Percentiles rank a stretch among this genome's conserved stretches.
These are phyloP conservation scores for Monosporascus ibericus DNA, from an alignment of 2,329 filamentous ascomycete species.

Conservation along the genomic window DNA sequence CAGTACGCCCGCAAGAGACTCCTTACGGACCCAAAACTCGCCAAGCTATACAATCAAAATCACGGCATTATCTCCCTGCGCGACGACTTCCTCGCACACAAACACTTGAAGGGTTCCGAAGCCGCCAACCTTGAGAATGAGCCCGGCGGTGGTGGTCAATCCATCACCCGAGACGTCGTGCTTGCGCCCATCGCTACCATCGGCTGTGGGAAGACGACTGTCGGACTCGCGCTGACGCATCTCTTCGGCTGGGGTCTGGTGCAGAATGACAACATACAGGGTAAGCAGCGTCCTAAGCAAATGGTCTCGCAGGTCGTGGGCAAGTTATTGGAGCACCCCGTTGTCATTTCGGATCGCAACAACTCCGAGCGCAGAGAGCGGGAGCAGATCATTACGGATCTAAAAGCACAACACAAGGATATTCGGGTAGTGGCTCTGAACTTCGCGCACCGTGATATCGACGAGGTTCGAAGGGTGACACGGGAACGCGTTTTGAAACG, in stretches of 20 bases:
- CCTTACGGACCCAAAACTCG: conserved; percentile 59
- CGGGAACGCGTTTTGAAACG: conserved; percentile 73
- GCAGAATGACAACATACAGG: conserved; percentile 93
- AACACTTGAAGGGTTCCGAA: conserved; percentile 81
- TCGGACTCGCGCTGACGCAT: conserved; percentile 73
- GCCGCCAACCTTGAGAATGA: conserved; percentile 72
- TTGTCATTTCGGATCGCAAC: conserved; percentile 87
- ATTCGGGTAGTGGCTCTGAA: conserved; percentile 79
- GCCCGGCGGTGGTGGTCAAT: conserved; percentile 41
- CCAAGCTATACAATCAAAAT: conserved; percentile 71
- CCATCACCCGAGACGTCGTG: conserved; percentile 62
- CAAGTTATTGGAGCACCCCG: conserved; percentile 57
- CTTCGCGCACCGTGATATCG: conserved; percentile 75
- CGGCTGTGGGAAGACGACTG: conserved; percentile 93
- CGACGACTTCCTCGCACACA: conserved; percentile 77
- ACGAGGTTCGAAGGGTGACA: conserved; percentile 68
- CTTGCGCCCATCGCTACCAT: conserved; percentile 90
- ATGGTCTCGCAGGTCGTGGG: conserved; percentile 70
- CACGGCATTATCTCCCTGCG: conserved; percentile 92
- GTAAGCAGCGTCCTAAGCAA: conserved; percentile 66
- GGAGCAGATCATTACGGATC: conserved; percentile 77
- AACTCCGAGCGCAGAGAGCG: conserved; percentile 87
- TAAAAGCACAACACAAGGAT: conserved; percentile 54
- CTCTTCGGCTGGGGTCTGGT: conserved; percentile 90
- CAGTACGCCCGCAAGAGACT: conserved; percentile 72